These are phyloP conservation scores for Trametes coccinea DNA, from an alignment of 768 basidiomycete genomes.

Conservation along the genomic window DNA sequence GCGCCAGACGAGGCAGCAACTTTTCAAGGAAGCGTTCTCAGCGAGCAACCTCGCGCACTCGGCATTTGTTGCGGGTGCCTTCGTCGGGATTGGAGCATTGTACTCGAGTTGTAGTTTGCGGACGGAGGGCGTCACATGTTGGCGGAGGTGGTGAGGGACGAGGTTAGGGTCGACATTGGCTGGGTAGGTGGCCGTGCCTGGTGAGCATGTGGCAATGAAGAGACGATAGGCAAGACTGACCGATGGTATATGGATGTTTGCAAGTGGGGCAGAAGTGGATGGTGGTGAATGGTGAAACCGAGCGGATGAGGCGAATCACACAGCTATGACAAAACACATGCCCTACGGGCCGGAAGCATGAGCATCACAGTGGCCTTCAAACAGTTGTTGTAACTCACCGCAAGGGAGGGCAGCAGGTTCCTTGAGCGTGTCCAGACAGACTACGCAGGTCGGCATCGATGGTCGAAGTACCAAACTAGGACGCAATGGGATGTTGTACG, in stretches of 20 bases:
- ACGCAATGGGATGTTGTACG: background rate
- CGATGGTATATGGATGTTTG: constrained; percentile 52
- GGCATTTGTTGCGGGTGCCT: constrained; percentile 2
- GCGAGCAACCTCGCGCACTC: constrained; percentile 29
- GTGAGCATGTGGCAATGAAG: background rate
- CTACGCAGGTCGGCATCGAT: constrained; percentile 54
- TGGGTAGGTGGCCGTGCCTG: constrained; percentile 4
- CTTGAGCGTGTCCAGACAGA: constrained; percentile 58
- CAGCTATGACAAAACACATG: constrained; percentile 69
- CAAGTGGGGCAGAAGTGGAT: constrained; percentile 61
- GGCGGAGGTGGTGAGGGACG: constrained; percentile 60
- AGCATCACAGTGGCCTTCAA: background rate
- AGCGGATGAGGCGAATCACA: constrained; percentile 49
- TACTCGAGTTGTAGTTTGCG: constrained; percentile 56
- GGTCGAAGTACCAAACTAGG: background rate
- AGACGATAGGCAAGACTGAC: constrained; percentile 36
- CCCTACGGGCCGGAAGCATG: constrained; percentile 38
- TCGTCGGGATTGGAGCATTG: constrained; percentile 16
- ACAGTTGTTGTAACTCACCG: constrained; percentile 42
- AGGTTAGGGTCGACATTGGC: constrained; percentile 51
- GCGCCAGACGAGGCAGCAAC: constrained; percentile 34
- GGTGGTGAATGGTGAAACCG: constrained; percentile 46
- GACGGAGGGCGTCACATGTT: constrained; percentile 56
- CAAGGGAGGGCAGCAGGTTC: constrained; percentile 63
- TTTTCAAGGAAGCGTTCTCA: constrained; percentile 31